Percentiles rank a stretch among this genome's conserved stretches.
phyloP scores from a whole-genome alignment of 345 rosid species.

The Salix koriyanagi region DNA sequence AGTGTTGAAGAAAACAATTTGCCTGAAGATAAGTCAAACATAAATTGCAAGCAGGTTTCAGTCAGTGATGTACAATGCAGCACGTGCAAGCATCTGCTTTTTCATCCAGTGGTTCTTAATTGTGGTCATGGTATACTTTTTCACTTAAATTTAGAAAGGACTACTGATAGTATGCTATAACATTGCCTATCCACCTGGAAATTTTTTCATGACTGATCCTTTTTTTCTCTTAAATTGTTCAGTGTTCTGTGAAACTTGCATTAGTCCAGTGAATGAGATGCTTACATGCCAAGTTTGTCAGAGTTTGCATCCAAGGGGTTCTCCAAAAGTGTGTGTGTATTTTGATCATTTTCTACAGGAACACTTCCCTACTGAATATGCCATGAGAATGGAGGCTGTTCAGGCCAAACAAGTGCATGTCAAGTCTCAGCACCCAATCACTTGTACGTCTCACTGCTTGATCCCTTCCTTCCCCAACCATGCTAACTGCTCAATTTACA shows the following conservation, averaged over 20 bases:
- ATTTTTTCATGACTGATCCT: not conserved
- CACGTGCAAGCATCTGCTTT: constrained; percentile 62
- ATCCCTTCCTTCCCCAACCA: not conserved
- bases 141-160: not conserved
- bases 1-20: constrained; percentile 12
- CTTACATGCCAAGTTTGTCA: constrained; percentile 62
- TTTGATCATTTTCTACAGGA: constrained; percentile 57
- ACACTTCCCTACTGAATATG: constrained; percentile 58
- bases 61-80: constrained; percentile 54
- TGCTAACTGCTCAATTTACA: not conserved
- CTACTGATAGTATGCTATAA: not conserved
- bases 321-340: constrained; percentile 64
- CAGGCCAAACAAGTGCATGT: constrained; percentile 20
- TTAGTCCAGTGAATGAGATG: constrained; percentile 33
- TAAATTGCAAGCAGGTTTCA: constrained; percentile 32
- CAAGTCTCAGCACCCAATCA: constrained; percentile 26
- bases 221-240: constrained; percentile 12
- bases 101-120: constrained; percentile 63
- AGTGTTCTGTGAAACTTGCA: constrained; percentile 73
- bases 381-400: constrained; percentile 40
- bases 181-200: not conserved
- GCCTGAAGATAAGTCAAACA: constrained; percentile 8
- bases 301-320: constrained; percentile 50
- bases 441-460: constrained; percentile 23
- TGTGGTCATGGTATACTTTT: constrained; percentile 77